A percentile compares a stretch with the other conserved stretches of the same genome.
Evolutionary conservation across 306 rosid species (phyloP).

Genomic region (Dalbergia cultrata): DNA sequence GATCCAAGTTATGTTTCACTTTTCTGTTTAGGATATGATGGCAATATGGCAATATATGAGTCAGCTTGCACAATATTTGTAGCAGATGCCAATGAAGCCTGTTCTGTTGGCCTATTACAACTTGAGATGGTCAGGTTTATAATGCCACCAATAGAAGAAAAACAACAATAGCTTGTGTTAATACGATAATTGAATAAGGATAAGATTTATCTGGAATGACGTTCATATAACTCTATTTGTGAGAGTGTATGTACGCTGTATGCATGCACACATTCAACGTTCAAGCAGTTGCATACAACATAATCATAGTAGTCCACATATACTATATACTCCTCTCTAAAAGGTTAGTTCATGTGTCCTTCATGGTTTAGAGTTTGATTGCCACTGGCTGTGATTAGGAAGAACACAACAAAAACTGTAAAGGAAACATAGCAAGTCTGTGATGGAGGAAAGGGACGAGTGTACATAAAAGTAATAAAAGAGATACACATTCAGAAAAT

Average conservation of each 20-base stretch:
- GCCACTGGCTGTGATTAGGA: not conserved
- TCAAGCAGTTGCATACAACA: not conserved
- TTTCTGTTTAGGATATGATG: no score
- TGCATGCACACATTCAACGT: not conserved
- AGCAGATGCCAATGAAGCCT: not conserved
- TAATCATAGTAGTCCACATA: not conserved
- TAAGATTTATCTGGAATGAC: not conserved
- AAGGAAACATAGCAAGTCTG: conserved; percentile 8
- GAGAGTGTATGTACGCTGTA: not conserved
- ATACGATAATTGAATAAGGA: not conserved
- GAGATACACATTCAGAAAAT: conserved; percentile 21
- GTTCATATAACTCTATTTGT: not conserved
- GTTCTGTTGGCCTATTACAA: not conserved
- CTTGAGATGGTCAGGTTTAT: conserved; percentile 9
- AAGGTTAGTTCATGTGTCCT: conserved; percentile 3
- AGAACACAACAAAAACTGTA: not conserved
- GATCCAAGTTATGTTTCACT: no score
- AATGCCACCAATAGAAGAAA: not conserved
- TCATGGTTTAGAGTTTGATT: conserved; percentile 17
- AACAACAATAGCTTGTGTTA: not conserved
- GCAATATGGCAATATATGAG: no score
- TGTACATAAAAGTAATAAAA: conserved; percentile 4
- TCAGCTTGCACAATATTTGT: no score
- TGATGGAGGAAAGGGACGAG: not conserved
- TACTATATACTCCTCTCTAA: not conserved